A percentile compares a stretch with the other conserved stretches of the same genome.
Conservation (phyloP, 2,329 filamentous ascomycete species). For the Penicillium sp. region DNA sequence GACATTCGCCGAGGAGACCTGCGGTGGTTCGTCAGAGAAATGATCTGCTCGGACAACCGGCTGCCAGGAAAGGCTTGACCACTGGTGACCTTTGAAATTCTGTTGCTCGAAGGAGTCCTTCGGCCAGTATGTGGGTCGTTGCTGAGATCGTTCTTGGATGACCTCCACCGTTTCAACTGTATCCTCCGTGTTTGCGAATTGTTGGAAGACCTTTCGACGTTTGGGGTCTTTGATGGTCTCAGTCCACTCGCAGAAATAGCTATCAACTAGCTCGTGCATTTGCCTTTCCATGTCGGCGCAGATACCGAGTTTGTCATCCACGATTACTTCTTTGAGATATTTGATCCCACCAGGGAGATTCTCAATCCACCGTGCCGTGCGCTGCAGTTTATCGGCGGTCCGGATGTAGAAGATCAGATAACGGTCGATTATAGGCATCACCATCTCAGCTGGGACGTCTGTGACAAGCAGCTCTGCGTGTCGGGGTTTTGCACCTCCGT, state of each 20-base stretch:
- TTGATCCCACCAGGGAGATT: constrained; percentile 77
- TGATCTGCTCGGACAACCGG: constrained; percentile 69
- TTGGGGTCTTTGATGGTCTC: constrained; percentile 71
- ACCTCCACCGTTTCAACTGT: constrained; percentile 67
- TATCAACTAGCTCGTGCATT: constrained; percentile 80
- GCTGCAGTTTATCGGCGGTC: constrained; percentile 84
- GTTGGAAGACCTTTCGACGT: constrained; percentile 68
- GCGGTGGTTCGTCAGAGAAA: constrained; percentile 69
- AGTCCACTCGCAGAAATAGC: constrained; percentile 90
- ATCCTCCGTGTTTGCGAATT: constrained; percentile 83
- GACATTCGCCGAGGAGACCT: constrained; percentile 68
- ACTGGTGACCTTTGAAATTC: constrained; percentile 68
- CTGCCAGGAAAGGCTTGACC: constrained; percentile 72
- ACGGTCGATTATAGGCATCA: constrained; percentile 79
- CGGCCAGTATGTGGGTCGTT: constrained; percentile 74
- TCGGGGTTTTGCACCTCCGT: constrained; percentile 80
- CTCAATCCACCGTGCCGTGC: constrained; percentile 86
- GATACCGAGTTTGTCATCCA: constrained; percentile 84
- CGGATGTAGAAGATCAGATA: constrained; percentile 94
- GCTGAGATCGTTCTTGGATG: constrained; percentile 69
- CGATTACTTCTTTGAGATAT: constrained; percentile 77
- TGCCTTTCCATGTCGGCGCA: constrained; percentile 79
- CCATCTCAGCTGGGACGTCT: constrained; percentile 78
- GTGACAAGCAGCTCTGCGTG: constrained; percentile 83
- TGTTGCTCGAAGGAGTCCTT: constrained; percentile 60